Evolutionary conservation across 148 eudicot genomes (phyloP).

Genomic region (Gaultheria prostrata): DNA sequence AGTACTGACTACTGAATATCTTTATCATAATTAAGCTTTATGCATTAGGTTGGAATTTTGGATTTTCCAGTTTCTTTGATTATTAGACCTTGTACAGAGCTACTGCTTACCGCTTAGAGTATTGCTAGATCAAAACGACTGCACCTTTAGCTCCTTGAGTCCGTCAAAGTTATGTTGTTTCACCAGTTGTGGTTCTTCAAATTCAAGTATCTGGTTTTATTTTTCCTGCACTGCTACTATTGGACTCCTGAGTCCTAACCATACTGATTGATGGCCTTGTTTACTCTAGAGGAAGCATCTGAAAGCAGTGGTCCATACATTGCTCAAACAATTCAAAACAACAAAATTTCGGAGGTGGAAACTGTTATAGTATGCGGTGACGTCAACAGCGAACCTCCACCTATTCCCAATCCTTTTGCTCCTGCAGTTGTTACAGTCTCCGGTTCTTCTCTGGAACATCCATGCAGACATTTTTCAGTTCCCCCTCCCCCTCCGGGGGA

Average conservation of each 20-base stretch:
- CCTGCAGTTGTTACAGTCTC: constrained; percentile 11
- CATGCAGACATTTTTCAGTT: constrained; percentile 49
- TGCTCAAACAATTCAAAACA: constrained; percentile 26
- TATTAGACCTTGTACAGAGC: neutral
- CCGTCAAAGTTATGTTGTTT: neutral
- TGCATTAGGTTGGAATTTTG: neutral
- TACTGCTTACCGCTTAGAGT: neutral
- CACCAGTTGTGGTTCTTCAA: constrained; percentile 6
- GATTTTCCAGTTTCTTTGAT: neutral
- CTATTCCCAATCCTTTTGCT: constrained; percentile 19
- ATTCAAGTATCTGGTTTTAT: neutral
- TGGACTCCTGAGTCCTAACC: constrained; percentile 7
- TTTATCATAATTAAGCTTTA: neutral
- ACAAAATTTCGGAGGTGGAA: neutral
- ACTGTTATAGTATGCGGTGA: constrained; percentile 29
- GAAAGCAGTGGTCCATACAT: constrained; percentile 32
- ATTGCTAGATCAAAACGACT: neutral
- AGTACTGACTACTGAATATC: neutral
- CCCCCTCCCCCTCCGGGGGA: constrained; percentile 79
- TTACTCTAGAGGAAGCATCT: constrained; percentile 34
- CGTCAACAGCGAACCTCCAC: constrained; percentile 15
- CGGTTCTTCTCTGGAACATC: constrained; percentile 30
- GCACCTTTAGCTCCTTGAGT: neutral
- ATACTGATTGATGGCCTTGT: constrained; percentile 14
- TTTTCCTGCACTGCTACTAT: neutral